phyloP scores from a whole-genome alignment of 345 rosid species.

The Lepidium sativum region DNA sequence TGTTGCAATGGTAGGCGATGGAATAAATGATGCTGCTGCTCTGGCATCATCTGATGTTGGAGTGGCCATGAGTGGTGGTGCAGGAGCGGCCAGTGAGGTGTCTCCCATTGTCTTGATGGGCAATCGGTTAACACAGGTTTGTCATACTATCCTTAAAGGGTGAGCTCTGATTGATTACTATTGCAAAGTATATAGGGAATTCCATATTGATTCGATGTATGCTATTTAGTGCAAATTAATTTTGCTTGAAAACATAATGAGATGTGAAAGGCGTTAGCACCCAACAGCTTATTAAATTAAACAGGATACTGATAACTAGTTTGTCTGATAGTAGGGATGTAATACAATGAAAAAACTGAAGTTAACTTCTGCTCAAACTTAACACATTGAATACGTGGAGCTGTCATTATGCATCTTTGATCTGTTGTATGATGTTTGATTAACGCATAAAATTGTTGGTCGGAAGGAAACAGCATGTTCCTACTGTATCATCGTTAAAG shows the following conservation, averaged over 20 bases:
- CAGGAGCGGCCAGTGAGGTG: slow-evolving; percentile 95
- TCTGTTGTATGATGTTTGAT: not conserved
- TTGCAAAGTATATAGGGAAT: not conserved
- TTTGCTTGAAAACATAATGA: not conserved
- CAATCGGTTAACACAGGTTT: slow-evolving; percentile 83
- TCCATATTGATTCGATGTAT: not conserved
- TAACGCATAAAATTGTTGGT: not conserved
- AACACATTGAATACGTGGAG: not conserved
- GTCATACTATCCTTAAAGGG: not conserved
- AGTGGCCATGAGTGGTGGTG: slow-evolving; percentile 91
- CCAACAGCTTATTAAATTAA: not conserved
- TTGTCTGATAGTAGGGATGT: not conserved
- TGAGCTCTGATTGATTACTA: not conserved
- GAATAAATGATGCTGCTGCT: slow-evolving; percentile 96
- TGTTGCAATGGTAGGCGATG: slow-evolving; percentile 98
- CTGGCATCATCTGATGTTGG: slow-evolving; percentile 89
- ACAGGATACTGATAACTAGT: not conserved
- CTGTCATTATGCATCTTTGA: not conserved
- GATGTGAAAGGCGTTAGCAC: not conserved
- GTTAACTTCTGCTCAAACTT: not conserved
- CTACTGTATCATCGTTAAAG: not conserved
- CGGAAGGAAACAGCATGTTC: not conserved
- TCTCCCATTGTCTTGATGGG: slow-evolving; percentile 92
- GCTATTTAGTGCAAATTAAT: not conserved
- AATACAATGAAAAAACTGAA: not conserved